Evolutionary conservation across 257 asterid species (phyloP).

Genomic region (Craterostigma plantagineum): DNA sequence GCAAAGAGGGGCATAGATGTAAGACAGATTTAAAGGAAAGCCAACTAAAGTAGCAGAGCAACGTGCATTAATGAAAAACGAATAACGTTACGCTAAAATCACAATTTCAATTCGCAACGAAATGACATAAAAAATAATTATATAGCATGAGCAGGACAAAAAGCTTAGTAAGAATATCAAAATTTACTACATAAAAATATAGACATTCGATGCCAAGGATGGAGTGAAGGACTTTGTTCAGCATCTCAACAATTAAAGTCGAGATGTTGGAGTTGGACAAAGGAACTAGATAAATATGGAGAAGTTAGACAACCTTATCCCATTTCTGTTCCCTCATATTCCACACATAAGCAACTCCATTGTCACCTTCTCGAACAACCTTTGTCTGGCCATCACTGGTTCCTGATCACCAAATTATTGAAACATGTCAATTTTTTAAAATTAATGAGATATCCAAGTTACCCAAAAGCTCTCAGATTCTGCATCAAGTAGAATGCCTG

Average conservation of each 20-base stretch:
- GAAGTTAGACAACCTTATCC: conserved; percentile 60
- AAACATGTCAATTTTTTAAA: no score
- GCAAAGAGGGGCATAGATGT: conserved; percentile 5
- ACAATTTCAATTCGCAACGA: not conserved
- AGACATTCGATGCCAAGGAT: not conserved
- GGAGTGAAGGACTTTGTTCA: not conserved
- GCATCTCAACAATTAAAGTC: not conserved
- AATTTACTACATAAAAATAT: no score
- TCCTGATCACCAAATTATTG: conserved; percentile 34
- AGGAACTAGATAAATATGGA: not conserved
- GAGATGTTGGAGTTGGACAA: no score
- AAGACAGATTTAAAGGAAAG: no score
- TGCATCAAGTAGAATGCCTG: no score
- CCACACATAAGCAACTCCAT: conserved; percentile 97
- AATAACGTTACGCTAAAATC: not conserved
- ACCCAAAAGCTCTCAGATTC: no score
- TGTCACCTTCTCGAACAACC: conserved; percentile 92
- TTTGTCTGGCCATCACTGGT: conserved; percentile 90
- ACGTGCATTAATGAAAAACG: conserved; percentile 2
- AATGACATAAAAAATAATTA: conserved; percentile 4
- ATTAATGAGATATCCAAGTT: no score
- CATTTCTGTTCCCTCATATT: conserved; percentile 63
- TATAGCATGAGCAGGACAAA: no score
- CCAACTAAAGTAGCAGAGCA: not conserved
- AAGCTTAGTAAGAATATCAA: no score